Base-by-base conservation (phyloP, 768 basidiomycete species). In the Lactarius sp. region DNA sequence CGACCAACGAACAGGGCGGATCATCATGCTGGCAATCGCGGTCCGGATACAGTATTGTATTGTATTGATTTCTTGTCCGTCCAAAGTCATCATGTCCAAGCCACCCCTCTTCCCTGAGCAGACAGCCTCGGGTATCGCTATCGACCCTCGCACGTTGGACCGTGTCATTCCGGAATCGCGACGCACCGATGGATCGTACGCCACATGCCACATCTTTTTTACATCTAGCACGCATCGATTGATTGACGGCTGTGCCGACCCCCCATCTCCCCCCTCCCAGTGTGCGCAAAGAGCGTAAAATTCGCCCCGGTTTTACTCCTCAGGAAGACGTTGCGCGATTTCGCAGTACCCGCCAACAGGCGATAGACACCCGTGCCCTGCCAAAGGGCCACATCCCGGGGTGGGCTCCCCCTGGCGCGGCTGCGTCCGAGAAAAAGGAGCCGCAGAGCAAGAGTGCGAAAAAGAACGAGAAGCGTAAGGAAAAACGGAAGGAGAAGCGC, bases 241-340 rank as follows among this genome's bases (percentile, higher is more conserved):
- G 20, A 65, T 12, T 37, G 27, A 27, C 47, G 13, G 61, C 39
- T 6, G 47, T n/a, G n/a, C 20, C 16, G 18, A 16, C 18, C 8
- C 6, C 12, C 33, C 55, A 33, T 56, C 34, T 41, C n/a, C 18
- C 12, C 51, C 20, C 51, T 34, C 60, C 55, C 73, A 97, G 94
- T 53, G 74, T 92, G 39, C 87, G 94, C 66, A 96, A 94, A 75
- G 83, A 94, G 75, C 78, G 89, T 61, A 94, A 88, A 78, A 87
- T 98, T 67, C 81, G 94, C 33, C 94, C 93, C 3, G 94, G 94
- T 0, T 98, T 88, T 75, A 96, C 92, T 5, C 94, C 94, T 0
- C 92, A 94, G 75, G 94, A 98, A 74, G 94, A 98, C 75, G 82
- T 95, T 8, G 81, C 83, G n/a, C 85, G 87, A 53, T 98, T 94